Base-by-base conservation (phyloP, 805 yeast species). In the Maudiozyma turicensis region DNA sequence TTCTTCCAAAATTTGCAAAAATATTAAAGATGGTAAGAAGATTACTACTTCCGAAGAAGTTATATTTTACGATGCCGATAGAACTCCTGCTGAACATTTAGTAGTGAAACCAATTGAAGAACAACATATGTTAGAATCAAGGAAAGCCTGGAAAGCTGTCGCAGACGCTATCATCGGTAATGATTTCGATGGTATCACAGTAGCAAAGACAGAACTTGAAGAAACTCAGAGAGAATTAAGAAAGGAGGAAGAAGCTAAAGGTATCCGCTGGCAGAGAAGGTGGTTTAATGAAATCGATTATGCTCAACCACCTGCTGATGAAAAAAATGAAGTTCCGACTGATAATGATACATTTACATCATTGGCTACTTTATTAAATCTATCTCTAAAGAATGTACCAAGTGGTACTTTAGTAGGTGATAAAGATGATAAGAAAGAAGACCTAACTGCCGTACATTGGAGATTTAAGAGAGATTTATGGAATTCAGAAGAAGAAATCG, bases 71-170 rank as follows among this genome's bases (percentile, higher is more conserved):
- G 87, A 84, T 64, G 87, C 90, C 3, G 64, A 66, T 41, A 70
- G 70, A 46, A 63, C 71, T 32, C 66, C 70, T 32, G 77, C 84
- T 7, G 82, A 81, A 54, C 78, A 74, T 44, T 71, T 90, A 47
- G 58, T 58, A 14, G 96, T 91, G 44, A 89, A 88, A 68, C 93
- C 95, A 45, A 71, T 87, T 49, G 90, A 80, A 58, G 74, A 86
- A 53, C 98, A 93, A 72, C 76, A 84, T 65, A 78, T 72, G 34
- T 74, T 90, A 58, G 99, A 93, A 71, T 76, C 88, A 52, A 83
- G 97, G 71, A 79, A 73, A 58, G 98, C 98, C n/a, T 93, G 99
- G 99, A 59, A 64, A 46, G 77, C 80, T 54, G 98, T 93, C 29
- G 95, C 97, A 0, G 87, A 76, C 9, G 98, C 99, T 15, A 84